Conservation (phyloP, 768 basidiomycete genomes). For the Auriscalpium vulgare region DNA sequence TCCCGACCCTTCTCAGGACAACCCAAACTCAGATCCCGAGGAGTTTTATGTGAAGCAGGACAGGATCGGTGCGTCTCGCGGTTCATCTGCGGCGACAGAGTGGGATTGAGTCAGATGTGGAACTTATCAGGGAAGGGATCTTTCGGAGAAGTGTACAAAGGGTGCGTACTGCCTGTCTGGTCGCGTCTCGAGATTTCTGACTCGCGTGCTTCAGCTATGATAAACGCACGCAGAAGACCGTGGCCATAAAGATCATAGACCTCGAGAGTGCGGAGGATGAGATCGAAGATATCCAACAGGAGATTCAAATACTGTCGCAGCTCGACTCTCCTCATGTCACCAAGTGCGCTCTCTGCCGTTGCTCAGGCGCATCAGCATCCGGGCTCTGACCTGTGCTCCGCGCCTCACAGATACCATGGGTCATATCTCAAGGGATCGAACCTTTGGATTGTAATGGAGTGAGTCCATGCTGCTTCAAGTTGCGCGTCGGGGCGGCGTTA, state of each 20-base stretch:
- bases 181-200: slow-evolving; percentile 7
- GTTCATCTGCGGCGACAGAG: too few relatives aligned
- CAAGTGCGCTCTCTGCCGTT: slow-evolving; percentile 45
- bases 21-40: slow-evolving; percentile 82
- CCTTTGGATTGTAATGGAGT: slow-evolving; percentile 99
- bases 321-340: slow-evolving; percentile 95
- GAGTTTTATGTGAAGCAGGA: slow-evolving; percentile 97
- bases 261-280: slow-evolving; percentile 98
- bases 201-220: slow-evolving; percentile 57
- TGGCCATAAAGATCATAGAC: slow-evolving; percentile 99
- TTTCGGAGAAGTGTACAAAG: slow-evolving; percentile 99
- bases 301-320: slow-evolving; percentile 96
- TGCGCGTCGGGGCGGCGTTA: not conserved
- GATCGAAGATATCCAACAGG: slow-evolving; percentile 98
- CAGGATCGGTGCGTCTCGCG: slow-evolving; percentile 67
- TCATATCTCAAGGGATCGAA: slow-evolving; percentile 92
- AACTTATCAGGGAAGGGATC: slow-evolving; percentile 79
- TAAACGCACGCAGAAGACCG: slow-evolving; percentile 90
- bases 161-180: slow-evolving; percentile 40
- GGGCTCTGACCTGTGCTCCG: not conserved
- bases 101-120: too few relatives aligned
- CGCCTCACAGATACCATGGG: slow-evolving; percentile 73
- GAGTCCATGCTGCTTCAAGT: slow-evolving; percentile 20
- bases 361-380: not conserved
- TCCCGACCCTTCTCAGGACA: slow-evolving; percentile 37